A percentile compares a stretch with the other conserved stretches of the same genome.
These are phyloP conservation scores for Cytospora schulzeri DNA, from an alignment of 2,329 filamentous ascomycete genomes.

Conservation along the genomic window DNA sequence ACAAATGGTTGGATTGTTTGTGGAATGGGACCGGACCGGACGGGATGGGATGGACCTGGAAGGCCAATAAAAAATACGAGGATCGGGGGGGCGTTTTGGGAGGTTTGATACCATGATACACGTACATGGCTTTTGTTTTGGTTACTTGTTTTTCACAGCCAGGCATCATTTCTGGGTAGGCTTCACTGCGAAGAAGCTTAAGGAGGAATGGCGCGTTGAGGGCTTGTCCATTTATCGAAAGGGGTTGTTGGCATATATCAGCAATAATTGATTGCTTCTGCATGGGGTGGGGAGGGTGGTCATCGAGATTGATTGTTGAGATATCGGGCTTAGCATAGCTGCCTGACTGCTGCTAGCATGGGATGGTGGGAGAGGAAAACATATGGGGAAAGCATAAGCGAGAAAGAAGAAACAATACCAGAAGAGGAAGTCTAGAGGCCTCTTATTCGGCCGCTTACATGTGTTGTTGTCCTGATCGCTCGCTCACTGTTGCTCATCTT, in stretches of 20 bases:
- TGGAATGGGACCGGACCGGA: not conserved
- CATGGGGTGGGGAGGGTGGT: not conserved
- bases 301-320: not conserved
- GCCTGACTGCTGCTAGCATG: not conserved
- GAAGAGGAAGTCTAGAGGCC: not conserved
- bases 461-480: no score
- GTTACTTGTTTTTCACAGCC: not conserved
- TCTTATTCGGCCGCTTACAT: not conserved
- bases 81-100: not conserved
- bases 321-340: not conserved
- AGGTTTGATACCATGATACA: not conserved
- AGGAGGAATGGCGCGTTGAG: not conserved
- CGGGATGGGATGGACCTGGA: not conserved
- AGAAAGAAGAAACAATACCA: not conserved
- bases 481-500: not conserved
- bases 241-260: not conserved
- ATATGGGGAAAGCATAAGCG: constrained; percentile 1
- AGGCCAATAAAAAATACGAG: not conserved
- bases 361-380: not conserved
- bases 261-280: not conserved
- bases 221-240: not conserved
- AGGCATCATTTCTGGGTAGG: not conserved
- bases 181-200: not conserved
- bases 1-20: not conserved
- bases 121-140: not conserved